A percentile compares a stretch with the other conserved stretches of the same genome.
Evolutionary conservation across 352 stramenopile species (phyloP).

Genomic region (Phytophthora foliorum): DNA sequence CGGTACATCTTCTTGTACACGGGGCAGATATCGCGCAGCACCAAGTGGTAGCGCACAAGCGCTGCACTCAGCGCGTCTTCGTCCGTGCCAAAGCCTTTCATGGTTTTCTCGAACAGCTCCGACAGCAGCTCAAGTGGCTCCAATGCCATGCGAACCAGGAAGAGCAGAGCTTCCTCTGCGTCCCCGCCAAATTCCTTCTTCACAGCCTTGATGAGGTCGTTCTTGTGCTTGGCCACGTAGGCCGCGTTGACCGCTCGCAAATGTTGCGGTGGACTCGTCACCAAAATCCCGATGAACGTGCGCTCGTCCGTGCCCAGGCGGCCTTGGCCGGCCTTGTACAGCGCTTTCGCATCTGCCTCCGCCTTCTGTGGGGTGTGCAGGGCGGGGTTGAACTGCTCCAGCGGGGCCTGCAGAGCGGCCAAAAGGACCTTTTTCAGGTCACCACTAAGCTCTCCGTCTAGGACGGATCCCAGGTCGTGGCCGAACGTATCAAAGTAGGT

Average conservation of each 20-base stretch:
- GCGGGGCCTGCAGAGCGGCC: conserved; percentile 65
- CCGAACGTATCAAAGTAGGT: conserved; percentile 73
- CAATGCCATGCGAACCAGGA: conserved; percentile 69
- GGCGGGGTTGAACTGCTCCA: conserved; percentile 60
- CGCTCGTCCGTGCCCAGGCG: conserved; percentile 75
- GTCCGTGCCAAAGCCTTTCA: conserved; percentile 84
- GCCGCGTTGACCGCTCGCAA: conserved; percentile 62
- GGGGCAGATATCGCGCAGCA: conserved; percentile 76
- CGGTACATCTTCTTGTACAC: conserved; percentile 84
- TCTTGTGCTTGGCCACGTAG: conserved; percentile 73
- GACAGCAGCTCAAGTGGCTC: conserved; percentile 68
- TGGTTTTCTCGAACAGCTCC: conserved; percentile 77
- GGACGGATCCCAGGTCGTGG: conserved; percentile 64
- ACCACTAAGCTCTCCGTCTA: conserved; percentile 70
- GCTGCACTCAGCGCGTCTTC: conserved; percentile 67
- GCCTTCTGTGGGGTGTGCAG: conserved; percentile 73
- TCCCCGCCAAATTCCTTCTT: conserved; percentile 80
- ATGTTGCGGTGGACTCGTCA: conserved; percentile 66
- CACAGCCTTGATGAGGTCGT: conserved; percentile 66
- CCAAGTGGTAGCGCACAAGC: conserved; percentile 84
- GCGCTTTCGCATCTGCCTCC: conserved; percentile 57
- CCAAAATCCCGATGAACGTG: conserved; percentile 66
- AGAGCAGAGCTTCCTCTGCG: conserved; percentile 61
- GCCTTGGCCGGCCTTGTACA: conserved; percentile 81
- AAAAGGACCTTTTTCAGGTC: conserved; percentile 84